Evolutionary conservation across 2,329 filamentous ascomycete species (phyloP).

Genomic region (Paradendryphiella salina): DNA sequence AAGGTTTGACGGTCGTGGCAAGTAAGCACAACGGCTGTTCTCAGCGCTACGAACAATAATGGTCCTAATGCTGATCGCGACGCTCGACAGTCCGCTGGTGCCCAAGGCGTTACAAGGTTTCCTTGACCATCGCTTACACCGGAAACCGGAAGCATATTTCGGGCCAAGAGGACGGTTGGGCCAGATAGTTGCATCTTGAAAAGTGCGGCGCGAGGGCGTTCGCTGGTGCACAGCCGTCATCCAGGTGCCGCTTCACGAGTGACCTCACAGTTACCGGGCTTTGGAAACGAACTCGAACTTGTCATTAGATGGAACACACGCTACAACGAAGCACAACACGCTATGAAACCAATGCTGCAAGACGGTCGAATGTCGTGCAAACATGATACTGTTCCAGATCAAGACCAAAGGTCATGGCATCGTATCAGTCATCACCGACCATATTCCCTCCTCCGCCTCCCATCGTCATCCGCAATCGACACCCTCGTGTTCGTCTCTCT

Average conservation of each 20-base stretch:
- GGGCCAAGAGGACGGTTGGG: slow-evolving; percentile 9
- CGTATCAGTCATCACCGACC: not conserved
- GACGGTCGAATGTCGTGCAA: not conserved
- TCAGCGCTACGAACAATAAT: slow-evolving; percentile 20
- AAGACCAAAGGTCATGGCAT: not conserved
- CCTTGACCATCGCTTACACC: slow-evolving; percentile 18
- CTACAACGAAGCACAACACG: not conserved
- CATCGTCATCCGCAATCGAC: not conserved
- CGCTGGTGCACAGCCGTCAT: slow-evolving; percentile 2
- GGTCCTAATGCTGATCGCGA: slow-evolving; percentile 20
- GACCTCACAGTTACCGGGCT: slow-evolving; percentile 8
- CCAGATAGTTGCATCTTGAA: slow-evolving; percentile 1
- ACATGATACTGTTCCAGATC: not conserved
- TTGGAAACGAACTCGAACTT: not conserved
- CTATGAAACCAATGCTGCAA: not conserved
- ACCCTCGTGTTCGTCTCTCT: slow-evolving; percentile 39
- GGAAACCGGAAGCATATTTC: slow-evolving; percentile 10
- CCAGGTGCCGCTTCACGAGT: slow-evolving; percentile 4
- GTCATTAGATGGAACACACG: not conserved
- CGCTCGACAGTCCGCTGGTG: slow-evolving; percentile 23
- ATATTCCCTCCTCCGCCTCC: not conserved
- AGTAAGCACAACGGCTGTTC: slow-evolving; percentile 26
- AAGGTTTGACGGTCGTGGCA: slow-evolving; percentile 15
- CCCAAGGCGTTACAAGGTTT: slow-evolving; percentile 22
- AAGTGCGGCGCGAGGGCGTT: slow-evolving; percentile 4